Conservation (phyloP, 345 rosid species). For the Carallia pectinifolia region DNA sequence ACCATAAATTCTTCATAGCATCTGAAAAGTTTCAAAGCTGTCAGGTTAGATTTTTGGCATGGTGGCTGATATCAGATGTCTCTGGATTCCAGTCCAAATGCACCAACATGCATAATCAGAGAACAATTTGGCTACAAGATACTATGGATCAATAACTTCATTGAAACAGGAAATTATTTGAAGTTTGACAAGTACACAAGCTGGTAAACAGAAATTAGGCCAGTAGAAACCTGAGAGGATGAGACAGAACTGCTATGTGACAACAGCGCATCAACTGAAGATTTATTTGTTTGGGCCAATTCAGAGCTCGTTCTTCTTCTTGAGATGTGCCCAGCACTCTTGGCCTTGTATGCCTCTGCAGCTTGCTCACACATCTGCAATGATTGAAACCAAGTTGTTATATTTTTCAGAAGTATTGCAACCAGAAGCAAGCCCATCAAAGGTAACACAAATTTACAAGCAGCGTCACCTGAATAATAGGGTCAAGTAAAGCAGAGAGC, state of each 20-base stretch:
- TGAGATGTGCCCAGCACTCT: constrained; percentile 51
- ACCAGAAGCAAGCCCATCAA: neutral
- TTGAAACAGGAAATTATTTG: neutral
- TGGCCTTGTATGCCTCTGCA: constrained; percentile 90
- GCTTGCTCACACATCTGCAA: constrained; percentile 97
- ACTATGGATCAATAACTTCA: neutral
- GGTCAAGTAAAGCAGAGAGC: constrained; percentile 84
- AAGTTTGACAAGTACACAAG: neutral
- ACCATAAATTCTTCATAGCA: too few species aligned
- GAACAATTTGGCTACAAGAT: neutral
- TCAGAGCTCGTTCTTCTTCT: constrained; percentile 78
- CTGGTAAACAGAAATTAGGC: neutral
- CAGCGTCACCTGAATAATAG: constrained; percentile 80
- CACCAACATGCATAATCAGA: neutral
- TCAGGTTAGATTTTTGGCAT: too few species aligned
- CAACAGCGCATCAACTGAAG: constrained; percentile 90
- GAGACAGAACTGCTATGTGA: constrained; percentile 47
- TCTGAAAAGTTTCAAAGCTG: too few species aligned
- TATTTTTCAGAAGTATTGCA: neutral
- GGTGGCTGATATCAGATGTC: neutral
- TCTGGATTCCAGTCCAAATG: too few species aligned
- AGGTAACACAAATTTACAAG: neutral
- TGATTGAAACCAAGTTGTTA: neutral
- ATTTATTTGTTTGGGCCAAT: constrained; percentile 54
- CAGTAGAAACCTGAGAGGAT: constrained; percentile 56